Percentiles rank a stretch among this genome's conserved stretches.
These are phyloP conservation scores for Withania somnifera DNA, from an alignment of 305 asterid genomes.

Conservation along the genomic window DNA sequence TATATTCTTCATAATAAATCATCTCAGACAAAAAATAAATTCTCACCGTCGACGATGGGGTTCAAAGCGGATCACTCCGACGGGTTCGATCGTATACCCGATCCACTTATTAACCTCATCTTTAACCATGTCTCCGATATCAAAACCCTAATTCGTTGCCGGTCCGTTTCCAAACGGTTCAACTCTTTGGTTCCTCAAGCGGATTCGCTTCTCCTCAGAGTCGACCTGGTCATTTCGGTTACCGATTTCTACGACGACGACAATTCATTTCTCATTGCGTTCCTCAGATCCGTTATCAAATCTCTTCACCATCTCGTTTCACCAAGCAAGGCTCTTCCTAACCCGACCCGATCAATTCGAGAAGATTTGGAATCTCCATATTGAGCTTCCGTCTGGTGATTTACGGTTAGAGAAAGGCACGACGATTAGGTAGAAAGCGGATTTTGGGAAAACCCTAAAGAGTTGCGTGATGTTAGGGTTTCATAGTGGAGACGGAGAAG, in stretches of 20 bases:
- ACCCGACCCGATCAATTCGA: constrained; percentile 20
- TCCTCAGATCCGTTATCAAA: constrained; percentile 30
- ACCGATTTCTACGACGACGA: constrained; percentile 23
- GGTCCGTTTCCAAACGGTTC: constrained; percentile 43
- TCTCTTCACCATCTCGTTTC: constrained; percentile 25
- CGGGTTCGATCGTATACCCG: constrained; percentile 45
- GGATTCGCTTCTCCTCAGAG: constrained; percentile 52
- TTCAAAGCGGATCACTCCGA: constrained; percentile 26
- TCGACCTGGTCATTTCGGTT: constrained; percentile 43
- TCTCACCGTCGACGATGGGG: background rate
- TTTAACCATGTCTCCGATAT: constrained; percentile 46
- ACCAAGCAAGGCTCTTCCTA: background rate
- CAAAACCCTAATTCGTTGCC: constrained; percentile 49
- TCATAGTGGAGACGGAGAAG: constrained; percentile 14
- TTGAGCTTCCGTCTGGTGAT: constrained; percentile 56
- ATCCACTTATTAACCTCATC: constrained; percentile 43
- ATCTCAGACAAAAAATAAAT: background rate
- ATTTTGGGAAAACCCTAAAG: constrained; percentile 38
- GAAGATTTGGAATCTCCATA: constrained; percentile 27
- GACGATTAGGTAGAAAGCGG: constrained; percentile 40
- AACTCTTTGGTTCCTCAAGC: constrained; percentile 39
- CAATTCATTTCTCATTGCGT: constrained; percentile 19
- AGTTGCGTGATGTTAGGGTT: constrained; percentile 46
- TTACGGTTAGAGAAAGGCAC: constrained; percentile 39
- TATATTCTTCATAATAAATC: background rate